Evolutionary conservation across 1,139 yeast genomes (phyloP).

Genomic region (Trichomonascaceae sp.): DNA sequence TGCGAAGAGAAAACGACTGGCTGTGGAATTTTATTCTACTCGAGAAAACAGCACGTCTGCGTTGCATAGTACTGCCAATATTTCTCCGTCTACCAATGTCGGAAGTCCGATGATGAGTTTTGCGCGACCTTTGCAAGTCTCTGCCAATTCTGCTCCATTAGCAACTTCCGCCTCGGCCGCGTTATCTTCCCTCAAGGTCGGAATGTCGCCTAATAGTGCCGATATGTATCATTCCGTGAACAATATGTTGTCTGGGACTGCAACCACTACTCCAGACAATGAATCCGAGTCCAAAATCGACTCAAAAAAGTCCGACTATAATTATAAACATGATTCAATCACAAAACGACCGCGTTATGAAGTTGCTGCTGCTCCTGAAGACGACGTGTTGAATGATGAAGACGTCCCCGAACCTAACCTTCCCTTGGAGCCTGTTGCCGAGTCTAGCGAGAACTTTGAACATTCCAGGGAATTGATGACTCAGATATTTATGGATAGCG

Average conservation of each 20-base stretch:
- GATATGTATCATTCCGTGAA: slow-evolving; percentile 4
- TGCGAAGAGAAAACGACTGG: slow-evolving; percentile 31
- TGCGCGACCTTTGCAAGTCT: slow-evolving; percentile 19
- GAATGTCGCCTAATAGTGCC: slow-evolving; percentile 2
- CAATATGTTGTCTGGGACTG: neutral
- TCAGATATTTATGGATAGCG: slow-evolving; percentile 34
- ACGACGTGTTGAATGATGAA: slow-evolving; percentile 18
- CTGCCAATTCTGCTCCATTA: slow-evolving; percentile 16
- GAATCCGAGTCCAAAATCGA: slow-evolving; percentile 7
- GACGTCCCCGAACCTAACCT: slow-evolving; percentile 20
- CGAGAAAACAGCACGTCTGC: neutral
- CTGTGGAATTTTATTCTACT: slow-evolving; percentile 9
- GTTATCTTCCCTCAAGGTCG: slow-evolving; percentile 15
- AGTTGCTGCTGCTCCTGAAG: slow-evolving; percentile 8
- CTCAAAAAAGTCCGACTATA: neutral
- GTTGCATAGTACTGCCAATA: neutral
- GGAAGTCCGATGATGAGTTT: slow-evolving; percentile 10
- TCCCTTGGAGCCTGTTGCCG: slow-evolving; percentile 48
- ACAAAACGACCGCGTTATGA: neutral
- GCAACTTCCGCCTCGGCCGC: slow-evolving; percentile 20
- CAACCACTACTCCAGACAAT: neutral
- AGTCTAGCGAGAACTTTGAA: slow-evolving; percentile 38
- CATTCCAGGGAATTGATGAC: slow-evolving; percentile 52
- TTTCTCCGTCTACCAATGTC: neutral
- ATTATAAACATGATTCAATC: neutral